Conservation (phyloP, 495 filamentous ascomycete species). For the Penicillium herquei region DNA sequence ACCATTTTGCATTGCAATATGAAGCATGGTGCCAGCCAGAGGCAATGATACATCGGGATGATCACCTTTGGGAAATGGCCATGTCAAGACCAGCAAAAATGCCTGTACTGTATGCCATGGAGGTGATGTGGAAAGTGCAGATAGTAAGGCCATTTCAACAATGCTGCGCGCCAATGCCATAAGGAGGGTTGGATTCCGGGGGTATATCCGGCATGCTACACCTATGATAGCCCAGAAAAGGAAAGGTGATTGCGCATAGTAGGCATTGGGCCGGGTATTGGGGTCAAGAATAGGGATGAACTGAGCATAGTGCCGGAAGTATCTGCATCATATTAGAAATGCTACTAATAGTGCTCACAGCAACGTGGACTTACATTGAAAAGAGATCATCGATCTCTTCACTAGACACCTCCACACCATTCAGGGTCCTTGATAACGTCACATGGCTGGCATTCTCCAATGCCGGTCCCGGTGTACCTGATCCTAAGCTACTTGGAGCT, state of each 20-base stretch:
- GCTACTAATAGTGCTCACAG: not conserved
- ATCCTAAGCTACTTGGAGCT: conserved; percentile 8
- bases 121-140: conserved; percentile 33
- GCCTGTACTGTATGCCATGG: conserved; percentile 50
- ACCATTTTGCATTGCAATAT: conserved; percentile 51
- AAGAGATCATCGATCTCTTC: conserved; percentile 42
- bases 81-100: conserved; percentile 46
- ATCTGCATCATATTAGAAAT: conserved; percentile 29
- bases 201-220: conserved; percentile 36
- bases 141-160: conserved; percentile 44
- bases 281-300: conserved; percentile 48
- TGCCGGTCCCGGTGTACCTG: conserved; percentile 7
- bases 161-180: conserved; percentile 38
- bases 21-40: conserved; percentile 40
- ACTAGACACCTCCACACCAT: conserved; percentile 24
- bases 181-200: conserved; percentile 43
- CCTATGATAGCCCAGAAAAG: conserved; percentile 52
- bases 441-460: conserved; percentile 10
- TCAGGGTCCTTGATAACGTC: conserved; percentile 29
- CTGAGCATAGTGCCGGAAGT: conserved; percentile 44
- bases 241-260: conserved; percentile 44
- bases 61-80: conserved; percentile 49
- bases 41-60: conserved; percentile 43
- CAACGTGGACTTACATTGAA: conserved; percentile 20
- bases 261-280: conserved; percentile 37